These are phyloP conservation scores for Collybia sp. DNA, from an alignment of 768 basidiomycete species.

Conservation along the genomic window DNA sequence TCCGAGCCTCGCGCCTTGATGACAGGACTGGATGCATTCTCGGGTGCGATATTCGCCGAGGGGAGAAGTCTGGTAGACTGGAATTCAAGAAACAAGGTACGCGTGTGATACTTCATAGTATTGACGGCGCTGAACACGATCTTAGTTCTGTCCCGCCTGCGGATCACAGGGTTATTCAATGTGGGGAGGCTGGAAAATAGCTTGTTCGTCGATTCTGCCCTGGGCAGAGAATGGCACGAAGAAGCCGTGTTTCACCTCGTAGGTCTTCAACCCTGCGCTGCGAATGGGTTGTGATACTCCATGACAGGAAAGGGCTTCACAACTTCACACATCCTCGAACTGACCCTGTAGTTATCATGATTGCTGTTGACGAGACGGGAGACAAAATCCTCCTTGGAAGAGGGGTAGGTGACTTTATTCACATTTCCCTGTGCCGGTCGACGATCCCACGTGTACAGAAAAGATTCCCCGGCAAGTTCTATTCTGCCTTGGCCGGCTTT, in stretches of 20 bases:
- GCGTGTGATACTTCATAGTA: conserved; percentile 5
- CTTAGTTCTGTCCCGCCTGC: conserved; percentile 85
- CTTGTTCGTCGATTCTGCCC: conserved; percentile 70
- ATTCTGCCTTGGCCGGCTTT: conserved; percentile 91
- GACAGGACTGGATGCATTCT: conserved; percentile 52
- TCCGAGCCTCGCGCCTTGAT: conserved; percentile 59
- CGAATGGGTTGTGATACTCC: conserved; percentile 1
- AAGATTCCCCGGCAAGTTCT: conserved; percentile 66
- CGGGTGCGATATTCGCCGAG: conserved; percentile 72
- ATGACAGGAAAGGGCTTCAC: conserved; percentile 70
- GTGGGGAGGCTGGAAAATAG: conserved; percentile 96
- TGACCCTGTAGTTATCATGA: conserved; percentile 90
- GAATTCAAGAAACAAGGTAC: conserved; percentile 85
- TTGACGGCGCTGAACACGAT: background rate
- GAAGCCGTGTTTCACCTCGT: conserved; percentile 73
- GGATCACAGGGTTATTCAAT: conserved; percentile 76
- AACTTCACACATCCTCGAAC: conserved; percentile 84
- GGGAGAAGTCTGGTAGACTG: conserved; percentile 87
- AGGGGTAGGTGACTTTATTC: conserved; percentile 47
- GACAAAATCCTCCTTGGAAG: conserved; percentile 86
- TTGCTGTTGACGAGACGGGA: conserved; percentile 71
- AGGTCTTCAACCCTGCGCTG: conserved; percentile 4
- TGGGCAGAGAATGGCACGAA: conserved; percentile 63
- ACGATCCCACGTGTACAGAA: conserved; percentile 47
- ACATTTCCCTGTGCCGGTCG: too few species aligned